A percentile compares a stretch with the other conserved stretches of the same genome.
phyloP scores from a whole-genome alignment of 2,329 filamentous ascomycete genomes.

The Aspergillus ochraceoroseus region DNA sequence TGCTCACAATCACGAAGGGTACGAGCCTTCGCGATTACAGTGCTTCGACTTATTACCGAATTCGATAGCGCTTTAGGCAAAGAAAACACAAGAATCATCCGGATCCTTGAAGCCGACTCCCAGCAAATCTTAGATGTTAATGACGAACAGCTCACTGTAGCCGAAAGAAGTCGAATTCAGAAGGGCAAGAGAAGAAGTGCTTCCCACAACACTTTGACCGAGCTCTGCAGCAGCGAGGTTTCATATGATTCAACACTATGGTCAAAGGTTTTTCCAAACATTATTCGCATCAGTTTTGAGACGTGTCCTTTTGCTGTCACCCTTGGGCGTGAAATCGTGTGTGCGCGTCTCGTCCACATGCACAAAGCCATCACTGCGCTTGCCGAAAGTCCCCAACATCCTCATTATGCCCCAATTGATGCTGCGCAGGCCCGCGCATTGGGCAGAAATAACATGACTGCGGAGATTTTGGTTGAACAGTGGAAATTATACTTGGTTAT shows the following conservation, averaged over 20 bases:
- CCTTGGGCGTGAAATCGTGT: conserved; percentile 84
- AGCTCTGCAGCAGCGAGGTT: conserved; percentile 90
- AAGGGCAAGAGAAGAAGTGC: conserved; percentile 81
- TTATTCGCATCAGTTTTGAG: conserved; percentile 85
- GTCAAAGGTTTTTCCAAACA: conserved; percentile 97
- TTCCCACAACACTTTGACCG: conserved; percentile 78
- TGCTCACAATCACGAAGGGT: conserved; percentile 93
- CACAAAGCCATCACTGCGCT: conserved; percentile 75
- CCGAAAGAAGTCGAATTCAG: conserved; percentile 86
- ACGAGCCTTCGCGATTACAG: conserved; percentile 83
- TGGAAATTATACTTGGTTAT: conserved; percentile 98
- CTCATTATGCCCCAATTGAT: conserved; percentile 37
- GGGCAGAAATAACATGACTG: conserved; percentile 59
- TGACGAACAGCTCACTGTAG: conserved; percentile 75
- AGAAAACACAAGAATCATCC: conserved; percentile 74
- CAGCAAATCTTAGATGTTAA: conserved; percentile 86
- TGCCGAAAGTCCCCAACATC: conserved; percentile 64
- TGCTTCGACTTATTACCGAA: conserved; percentile 84
- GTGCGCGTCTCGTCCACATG: conserved; percentile 87
- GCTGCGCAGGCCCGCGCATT: conserved; percentile 36
- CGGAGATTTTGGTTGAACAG: conserved; percentile 87
- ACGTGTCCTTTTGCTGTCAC: conserved; percentile 88
- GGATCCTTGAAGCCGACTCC: conserved; percentile 86
- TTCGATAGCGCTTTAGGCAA: conserved; percentile 87
- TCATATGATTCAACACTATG: conserved; percentile 92